A percentile compares a stretch with the other conserved stretches of the same genome.
These are phyloP conservation scores for Debaryomyces robertsiae DNA, from an alignment of 1,139 yeast species.

Conservation along the genomic window DNA sequence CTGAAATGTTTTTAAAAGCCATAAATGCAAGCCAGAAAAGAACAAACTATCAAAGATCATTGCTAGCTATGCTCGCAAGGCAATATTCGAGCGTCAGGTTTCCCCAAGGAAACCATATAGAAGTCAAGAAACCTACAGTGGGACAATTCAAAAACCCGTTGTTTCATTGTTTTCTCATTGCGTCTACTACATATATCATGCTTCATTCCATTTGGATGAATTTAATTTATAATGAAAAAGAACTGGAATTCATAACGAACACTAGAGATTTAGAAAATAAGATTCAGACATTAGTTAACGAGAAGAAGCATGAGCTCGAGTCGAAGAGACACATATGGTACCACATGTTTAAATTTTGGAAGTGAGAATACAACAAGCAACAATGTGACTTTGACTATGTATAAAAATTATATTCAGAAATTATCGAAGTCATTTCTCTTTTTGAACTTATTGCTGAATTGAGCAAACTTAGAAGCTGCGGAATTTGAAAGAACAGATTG, in stretches of 20 bases:
- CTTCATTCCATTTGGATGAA: slow-evolving; percentile 38
- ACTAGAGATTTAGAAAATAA: slow-evolving; percentile 32
- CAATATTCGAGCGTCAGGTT: slow-evolving; percentile 11
- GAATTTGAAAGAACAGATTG: slow-evolving; percentile 30
- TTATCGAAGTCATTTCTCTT: slow-evolving; percentile 17
- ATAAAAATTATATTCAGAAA: slow-evolving; percentile 2
- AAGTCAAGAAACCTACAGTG: slow-evolving; percentile 32
- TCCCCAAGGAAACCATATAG: slow-evolving; percentile 12
- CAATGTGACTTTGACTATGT: slow-evolving; percentile 1
- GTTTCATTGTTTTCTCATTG: slow-evolving; percentile 43
- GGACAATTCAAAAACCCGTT: slow-evolving; percentile 43
- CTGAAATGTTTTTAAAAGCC: slow-evolving; percentile 1
- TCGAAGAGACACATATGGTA: slow-evolving; percentile 25
- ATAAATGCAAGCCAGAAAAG: neutral
- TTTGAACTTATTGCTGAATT: slow-evolving; percentile 40
- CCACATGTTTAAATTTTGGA: slow-evolving; percentile 24
- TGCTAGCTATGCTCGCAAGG: slow-evolving; percentile 1
- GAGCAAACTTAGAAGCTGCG: slow-evolving; percentile 45
- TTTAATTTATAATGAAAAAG: slow-evolving; percentile 35
- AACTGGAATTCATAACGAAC: slow-evolving; percentile 24
- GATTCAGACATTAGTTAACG: slow-evolving; percentile 36
- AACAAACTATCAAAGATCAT: neutral
- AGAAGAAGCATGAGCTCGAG: slow-evolving; percentile 25
- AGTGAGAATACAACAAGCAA: slow-evolving; percentile 5
- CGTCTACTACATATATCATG: slow-evolving; percentile 42